Base-by-base conservation (phyloP, 768 basidiomycete species). In the Gloeopeniophorella convolvens region DNA sequence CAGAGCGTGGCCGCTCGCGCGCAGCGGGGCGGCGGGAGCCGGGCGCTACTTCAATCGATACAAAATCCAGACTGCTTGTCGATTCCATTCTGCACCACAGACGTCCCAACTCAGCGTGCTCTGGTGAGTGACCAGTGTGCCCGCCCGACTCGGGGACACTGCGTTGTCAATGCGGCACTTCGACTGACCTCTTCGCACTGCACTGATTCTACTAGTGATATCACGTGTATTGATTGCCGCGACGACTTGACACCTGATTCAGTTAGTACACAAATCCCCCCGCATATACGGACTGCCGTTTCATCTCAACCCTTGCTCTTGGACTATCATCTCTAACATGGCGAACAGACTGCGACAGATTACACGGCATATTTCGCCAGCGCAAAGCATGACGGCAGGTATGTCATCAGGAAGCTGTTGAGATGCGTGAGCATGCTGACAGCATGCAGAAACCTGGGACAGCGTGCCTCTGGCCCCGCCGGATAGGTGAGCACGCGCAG, bases 401-500 rank as follows among this genome's bases (percentile, higher is more conserved):
- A 63, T 48, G 76, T 62, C 43, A 9, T 30, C 16, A 26, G 33
- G 16, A 9, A 13, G 39, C 15, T 23, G 30, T 18, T 37, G 54
- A 59, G 40, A 62, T 41, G 6, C 24, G 48, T 40, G 33, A 35
- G 42, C 30, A 49, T 44, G 18, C 53, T 36, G 30, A 42, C 37
- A 28, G 41, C 20, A 11, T 12, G 42, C 66, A 89, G 87, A 89
- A 72, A 64, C 70, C 42, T 92, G 88, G 88, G 71, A 82, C 54
- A 64, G 69, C 48, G 84, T 92, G 21, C 85, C 87, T 32, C 80
- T 89, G 54, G 89, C 89, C 16, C 89, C 89, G 31, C 85, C 89
- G 10, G 89, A 92, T 62, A 86, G 84, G 89, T 88, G 45, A 12
- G 70, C 53, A n/a, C 37, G 27, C 20, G 27, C 32, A 12, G 32